Evolutionary conservation across 768 basidiomycete genomes (phyloP).

Genomic region (Candolleomyces eurysporus): DNA sequence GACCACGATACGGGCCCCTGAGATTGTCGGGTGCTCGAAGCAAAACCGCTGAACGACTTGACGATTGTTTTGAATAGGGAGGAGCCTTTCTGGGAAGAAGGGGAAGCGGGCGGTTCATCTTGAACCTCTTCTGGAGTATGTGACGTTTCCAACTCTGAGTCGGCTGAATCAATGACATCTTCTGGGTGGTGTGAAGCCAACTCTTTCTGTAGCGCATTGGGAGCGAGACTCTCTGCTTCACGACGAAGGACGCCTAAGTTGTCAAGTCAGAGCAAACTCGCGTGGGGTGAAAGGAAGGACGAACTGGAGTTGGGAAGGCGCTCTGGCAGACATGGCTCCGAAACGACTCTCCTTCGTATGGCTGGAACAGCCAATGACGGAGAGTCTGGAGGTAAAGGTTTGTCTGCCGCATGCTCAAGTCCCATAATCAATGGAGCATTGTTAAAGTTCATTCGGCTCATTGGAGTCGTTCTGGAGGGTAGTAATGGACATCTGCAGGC

Average conservation of each 20-base stretch:
- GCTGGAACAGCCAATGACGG: constrained; percentile 8
- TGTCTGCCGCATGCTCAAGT: constrained; percentile 28
- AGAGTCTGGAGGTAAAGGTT: background rate
- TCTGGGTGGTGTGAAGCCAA: constrained; percentile 17
- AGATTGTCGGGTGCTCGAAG: background rate
- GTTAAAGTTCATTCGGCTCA: constrained; percentile 45
- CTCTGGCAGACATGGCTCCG: constrained; percentile 61
- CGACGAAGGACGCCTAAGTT: constrained; percentile 64
- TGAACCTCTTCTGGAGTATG: background rate
- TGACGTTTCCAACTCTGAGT: too few species aligned
- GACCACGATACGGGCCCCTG: constrained; percentile 19
- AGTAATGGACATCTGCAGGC: background rate
- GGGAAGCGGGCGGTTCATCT: constrained; percentile 19
- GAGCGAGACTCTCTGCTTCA: constrained; percentile 62
- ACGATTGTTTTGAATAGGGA: constrained; percentile 33
- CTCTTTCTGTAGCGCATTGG: constrained; percentile 55
- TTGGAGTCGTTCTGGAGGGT: background rate
- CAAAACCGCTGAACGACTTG: constrained; percentile 19
- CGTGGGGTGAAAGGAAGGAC: constrained; percentile 16
- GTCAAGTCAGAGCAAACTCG: constrained; percentile 6
- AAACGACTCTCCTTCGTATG: constrained; percentile 40
- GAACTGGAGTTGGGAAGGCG: constrained; percentile 67
- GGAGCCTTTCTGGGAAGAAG: constrained; percentile 23
- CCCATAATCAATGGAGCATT: constrained; percentile 41
- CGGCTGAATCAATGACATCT: background rate